Percentiles rank a stretch among this genome's conserved stretches.
Conservation (phyloP, 129 eudicot genomes). For the Centaurea solstitialis region DNA sequence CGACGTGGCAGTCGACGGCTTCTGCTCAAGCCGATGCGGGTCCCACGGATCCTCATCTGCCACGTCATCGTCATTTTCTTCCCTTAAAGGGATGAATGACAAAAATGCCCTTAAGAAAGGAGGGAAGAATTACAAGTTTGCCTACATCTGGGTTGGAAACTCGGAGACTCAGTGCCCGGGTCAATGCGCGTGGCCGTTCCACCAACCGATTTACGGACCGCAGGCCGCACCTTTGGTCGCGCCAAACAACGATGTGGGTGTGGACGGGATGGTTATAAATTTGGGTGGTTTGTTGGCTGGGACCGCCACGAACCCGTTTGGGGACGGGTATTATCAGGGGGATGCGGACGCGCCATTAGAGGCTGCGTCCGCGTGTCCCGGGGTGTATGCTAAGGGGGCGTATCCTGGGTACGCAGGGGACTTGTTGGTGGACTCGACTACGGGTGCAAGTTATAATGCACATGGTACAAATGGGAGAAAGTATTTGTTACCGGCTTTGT, state of each 20-base stretch:
- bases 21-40: slow-evolving; percentile 60
- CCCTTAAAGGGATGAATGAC: too few species aligned
- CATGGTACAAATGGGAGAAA: slow-evolving; percentile 41
- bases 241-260: slow-evolving; percentile 44
- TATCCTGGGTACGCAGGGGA: slow-evolving; percentile 57
- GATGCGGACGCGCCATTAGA: slow-evolving; percentile 40
- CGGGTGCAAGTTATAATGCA: slow-evolving; percentile 52
- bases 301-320: slow-evolving; percentile 49
- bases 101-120: slow-evolving; percentile 2
- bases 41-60: slow-evolving; percentile 37
- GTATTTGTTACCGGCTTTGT: slow-evolving; percentile 38
- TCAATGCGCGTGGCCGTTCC: slow-evolving; percentile 67
- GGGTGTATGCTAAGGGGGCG: slow-evolving; percentile 45
- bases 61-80: too few species aligned
- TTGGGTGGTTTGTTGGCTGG: slow-evolving; percentile 43
- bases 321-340: slow-evolving; percentile 52
- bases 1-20: slow-evolving; percentile 53
- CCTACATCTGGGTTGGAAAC: slow-evolving; percentile 60
- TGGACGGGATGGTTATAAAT: slow-evolving; percentile 48
- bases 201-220: slow-evolving; percentile 60
- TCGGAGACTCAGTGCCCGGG: slow-evolving; percentile 62
- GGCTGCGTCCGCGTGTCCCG: slow-evolving; percentile 51
- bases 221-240: slow-evolving; percentile 52
- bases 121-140: slow-evolving; percentile 34
- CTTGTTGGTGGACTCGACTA: slow-evolving; percentile 32